Conservation (phyloP, 2,329 filamentous ascomycete genomes). For the Thermothelomyces thermophilus region DNA sequence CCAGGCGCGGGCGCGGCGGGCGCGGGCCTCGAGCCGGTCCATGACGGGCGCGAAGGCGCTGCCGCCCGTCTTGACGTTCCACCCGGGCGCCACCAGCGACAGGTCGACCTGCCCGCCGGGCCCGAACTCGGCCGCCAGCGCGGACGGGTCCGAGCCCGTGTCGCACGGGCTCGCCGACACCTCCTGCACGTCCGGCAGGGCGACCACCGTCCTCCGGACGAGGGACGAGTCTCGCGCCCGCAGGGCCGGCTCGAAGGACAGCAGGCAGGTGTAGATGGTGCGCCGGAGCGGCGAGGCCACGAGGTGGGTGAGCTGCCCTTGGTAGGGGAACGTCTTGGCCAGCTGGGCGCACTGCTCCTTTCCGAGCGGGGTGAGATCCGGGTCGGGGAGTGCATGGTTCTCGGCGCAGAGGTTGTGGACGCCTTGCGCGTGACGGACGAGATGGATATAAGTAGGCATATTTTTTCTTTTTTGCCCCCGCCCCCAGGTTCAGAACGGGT, state of each 20-base stretch:
- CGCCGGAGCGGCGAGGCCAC: slow-evolving; percentile 74
- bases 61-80: slow-evolving; percentile 58
- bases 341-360: slow-evolving; percentile 65
- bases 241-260: slow-evolving; percentile 57
- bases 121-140: slow-evolving; percentile 54
- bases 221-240: slow-evolving; percentile 18
- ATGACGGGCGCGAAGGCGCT: slow-evolving; percentile 42
- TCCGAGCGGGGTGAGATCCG: slow-evolving; percentile 69
- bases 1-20: slow-evolving; percentile 53
- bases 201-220: slow-evolving; percentile 47
- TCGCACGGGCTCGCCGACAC: slow-evolving; percentile 70
- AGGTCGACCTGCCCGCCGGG: slow-evolving; percentile 53
- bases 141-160: slow-evolving; percentile 53
- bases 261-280: slow-evolving; percentile 70
- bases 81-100: slow-evolving; percentile 53
- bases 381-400: slow-evolving; percentile 71
- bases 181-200: slow-evolving; percentile 73
- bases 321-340: slow-evolving; percentile 55
- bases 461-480: background rate
- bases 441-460: slow-evolving; percentile 52
- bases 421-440: slow-evolving; percentile 71
- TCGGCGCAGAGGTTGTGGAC: slow-evolving; percentile 68
- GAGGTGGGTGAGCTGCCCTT: slow-evolving; percentile 59
- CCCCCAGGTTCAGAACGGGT: background rate
- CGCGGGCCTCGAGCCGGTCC: slow-evolving; percentile 52